Evolutionary conservation across 1,284 basidiomycete species (phyloP).

Genomic region (Quambalaria eucalypti): DNA sequence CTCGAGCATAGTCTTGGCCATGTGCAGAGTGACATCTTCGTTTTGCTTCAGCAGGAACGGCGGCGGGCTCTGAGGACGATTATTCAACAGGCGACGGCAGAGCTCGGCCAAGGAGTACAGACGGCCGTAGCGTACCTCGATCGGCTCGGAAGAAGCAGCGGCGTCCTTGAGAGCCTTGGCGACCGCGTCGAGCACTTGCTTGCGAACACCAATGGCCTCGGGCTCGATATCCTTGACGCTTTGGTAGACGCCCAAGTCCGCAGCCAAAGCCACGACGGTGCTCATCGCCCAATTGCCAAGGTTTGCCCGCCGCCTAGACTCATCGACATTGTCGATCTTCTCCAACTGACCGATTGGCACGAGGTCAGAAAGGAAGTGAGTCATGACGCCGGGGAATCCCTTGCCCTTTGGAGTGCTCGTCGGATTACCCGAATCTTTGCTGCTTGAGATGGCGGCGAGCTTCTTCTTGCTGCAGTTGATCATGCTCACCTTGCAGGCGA

Average conservation of each 20-base stretch:
- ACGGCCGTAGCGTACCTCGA: constrained; percentile 76
- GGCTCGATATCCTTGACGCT: constrained; percentile 66
- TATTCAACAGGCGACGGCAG: constrained; percentile 75
- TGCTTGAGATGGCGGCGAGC: constrained; percentile 6
- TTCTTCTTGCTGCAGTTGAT: constrained; percentile 61
- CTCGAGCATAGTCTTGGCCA: constrained; percentile 97
- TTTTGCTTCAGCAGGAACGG: constrained; percentile 19
- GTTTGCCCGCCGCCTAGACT: constrained; percentile 43
- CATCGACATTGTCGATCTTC: constrained; percentile 10
- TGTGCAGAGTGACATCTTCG: constrained; percentile 76
- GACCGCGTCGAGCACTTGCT: constrained; percentile 79
- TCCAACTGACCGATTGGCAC: constrained; percentile 42
- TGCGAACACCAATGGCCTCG: constrained; percentile 69
- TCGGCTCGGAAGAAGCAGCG: constrained; percentile 55
- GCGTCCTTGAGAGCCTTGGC: constrained; percentile 78
- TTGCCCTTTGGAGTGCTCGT: constrained; percentile 12
- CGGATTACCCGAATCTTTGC: constrained; percentile 53
- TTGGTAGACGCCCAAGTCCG: constrained; percentile 58
- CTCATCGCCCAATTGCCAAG: constrained; percentile 70
- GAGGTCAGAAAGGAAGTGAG: constrained; percentile 37
- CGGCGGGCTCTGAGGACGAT: constrained; percentile 54
- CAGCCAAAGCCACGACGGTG: constrained; percentile 79
- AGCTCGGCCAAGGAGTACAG: constrained; percentile 79
- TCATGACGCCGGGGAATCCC: constrained; percentile 16
- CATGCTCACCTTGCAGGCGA: constrained; percentile 79